These are phyloP conservation scores for Arxiozyma heterogenica DNA, from an alignment of 1,139 yeast species.

Conservation along the genomic window DNA sequence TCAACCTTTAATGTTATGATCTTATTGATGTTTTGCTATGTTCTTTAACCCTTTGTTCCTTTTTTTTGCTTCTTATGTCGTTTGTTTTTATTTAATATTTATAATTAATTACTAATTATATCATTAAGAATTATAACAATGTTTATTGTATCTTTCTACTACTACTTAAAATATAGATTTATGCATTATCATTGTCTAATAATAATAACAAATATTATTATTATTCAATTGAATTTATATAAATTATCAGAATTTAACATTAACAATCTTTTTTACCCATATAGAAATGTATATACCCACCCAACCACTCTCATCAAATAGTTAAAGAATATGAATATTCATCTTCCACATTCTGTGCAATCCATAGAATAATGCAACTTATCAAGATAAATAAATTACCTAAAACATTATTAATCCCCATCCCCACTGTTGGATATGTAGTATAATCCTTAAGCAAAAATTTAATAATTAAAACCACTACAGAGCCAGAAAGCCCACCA, in stretches of 20 bases:
- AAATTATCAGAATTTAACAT: background rate
- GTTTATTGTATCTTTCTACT: background rate
- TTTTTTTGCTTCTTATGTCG: too few relatives aligned
- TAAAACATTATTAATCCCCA: slow-evolving; percentile 87
- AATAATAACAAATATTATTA: too few relatives aligned
- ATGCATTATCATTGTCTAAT: background rate
- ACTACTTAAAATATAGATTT: background rate
- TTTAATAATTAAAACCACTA: slow-evolving; percentile 78
- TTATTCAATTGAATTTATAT: too few relatives aligned
- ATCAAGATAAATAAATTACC: slow-evolving; percentile 74
- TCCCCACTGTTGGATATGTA: slow-evolving; percentile 78
- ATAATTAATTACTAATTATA: background rate
- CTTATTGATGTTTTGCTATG: too few relatives aligned
- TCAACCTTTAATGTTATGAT: background rate
- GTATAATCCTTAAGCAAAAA: slow-evolving; percentile 68
- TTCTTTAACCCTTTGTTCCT: too few relatives aligned
- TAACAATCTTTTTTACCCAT: background rate
- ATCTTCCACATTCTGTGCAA: slow-evolving; percentile 90
- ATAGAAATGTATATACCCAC: background rate
- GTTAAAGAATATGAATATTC: slow-evolving; percentile 90
- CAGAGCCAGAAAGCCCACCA: slow-evolving; percentile 88
- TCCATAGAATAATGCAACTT: slow-evolving; percentile 83
- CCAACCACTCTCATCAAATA: slow-evolving; percentile 33
- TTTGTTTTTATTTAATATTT: too few relatives aligned
- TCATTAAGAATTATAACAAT: too few relatives aligned